Evolutionary conservation across 164 flowering plant genomes (phyloP), one percentile per base, ranked within the genome.

Genomic region (Akebia trifoliata): DNA sequence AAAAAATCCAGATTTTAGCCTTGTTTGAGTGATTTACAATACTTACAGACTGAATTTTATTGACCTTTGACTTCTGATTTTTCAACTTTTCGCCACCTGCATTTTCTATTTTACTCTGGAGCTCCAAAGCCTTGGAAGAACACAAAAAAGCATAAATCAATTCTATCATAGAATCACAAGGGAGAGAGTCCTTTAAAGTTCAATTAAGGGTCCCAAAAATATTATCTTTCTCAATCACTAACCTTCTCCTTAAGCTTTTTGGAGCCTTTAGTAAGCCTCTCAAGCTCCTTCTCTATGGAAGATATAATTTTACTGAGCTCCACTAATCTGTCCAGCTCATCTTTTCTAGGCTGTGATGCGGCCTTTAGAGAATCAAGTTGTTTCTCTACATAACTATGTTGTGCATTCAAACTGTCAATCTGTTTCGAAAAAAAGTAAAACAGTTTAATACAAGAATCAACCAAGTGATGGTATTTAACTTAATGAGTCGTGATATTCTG

Each of bases 1-100:
- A 34, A 34, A 24, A 48, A 20, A 42, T 7, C 5, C 8, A 10
- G 29, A 21, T 12, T 14, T 35, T 18, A 4, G 20, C 31, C 48
- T 32, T 61, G 12, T 17, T 38, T 58, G 31, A 22, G 32, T 24
- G 29, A 29, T 22, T 14, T 21, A 14, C 26, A 38, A 56, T 50
- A 81, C 99, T 88, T 74, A 94, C 99, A 61, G 84, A 74, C 60
- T 90, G 97, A 61, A 94, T 84, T 66, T 88, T 79, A 8, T 63
- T 63, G 51, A 94, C 96, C 63, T 81, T 90, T 51, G 72, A 52
- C 69, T 79, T 87, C 39, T 94, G 99, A 17, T 47, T 56, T 73
- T 79, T 88, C 67, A 90, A 63, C 44, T 57, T 77, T 68, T 90
- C 97, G 40, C 99, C 99, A 15, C 99, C 99, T 35, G 96, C 97